A percentile compares a stretch with the other conserved stretches of the same genome.
These are phyloP conservation scores for Colletotrichum sp. DNA, from an alignment of 2,329 filamentous ascomycete species.

Conservation along the genomic window DNA sequence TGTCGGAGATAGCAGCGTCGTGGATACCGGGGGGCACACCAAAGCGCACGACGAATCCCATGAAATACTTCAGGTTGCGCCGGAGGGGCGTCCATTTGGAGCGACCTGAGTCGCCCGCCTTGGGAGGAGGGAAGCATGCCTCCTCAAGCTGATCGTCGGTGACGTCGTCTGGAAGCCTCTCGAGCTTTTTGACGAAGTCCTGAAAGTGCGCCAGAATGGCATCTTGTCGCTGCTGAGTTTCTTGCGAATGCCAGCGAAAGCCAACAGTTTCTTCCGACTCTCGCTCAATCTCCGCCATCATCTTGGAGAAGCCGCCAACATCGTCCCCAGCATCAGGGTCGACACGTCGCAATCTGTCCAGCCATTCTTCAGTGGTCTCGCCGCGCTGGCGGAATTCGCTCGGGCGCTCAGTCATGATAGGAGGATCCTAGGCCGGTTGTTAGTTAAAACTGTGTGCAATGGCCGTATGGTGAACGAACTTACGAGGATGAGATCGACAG, in stretches of 20 bases:
- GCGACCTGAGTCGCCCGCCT: neutral
- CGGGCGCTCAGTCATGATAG: neutral
- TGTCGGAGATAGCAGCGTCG: neutral
- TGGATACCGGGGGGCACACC: neutral
- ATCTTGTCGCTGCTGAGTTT: too few relatives aligned
- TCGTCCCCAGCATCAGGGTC: too few relatives aligned
- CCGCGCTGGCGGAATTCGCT: neutral
- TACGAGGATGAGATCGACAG: neutral
- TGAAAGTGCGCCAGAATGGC: too few relatives aligned
- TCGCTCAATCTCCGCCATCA: too few relatives aligned
- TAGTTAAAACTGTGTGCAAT: neutral
- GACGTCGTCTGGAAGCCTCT: too few relatives aligned
- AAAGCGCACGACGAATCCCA: neutral
- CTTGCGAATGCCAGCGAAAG: too few relatives aligned
- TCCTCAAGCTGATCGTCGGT: neutral
- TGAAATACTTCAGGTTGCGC: neutral
- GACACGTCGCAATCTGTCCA: too few relatives aligned
- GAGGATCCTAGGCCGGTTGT: neutral
- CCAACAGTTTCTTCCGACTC: too few relatives aligned
- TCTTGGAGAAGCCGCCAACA: too few relatives aligned
- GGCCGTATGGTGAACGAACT: neutral
- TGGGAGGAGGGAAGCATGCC: neutral
- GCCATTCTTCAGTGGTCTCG: too few relatives aligned
- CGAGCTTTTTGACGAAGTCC: too few relatives aligned
- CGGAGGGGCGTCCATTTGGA: accelerated